These are phyloP conservation scores for Colletotrichum sp. DNA, from an alignment of 2,329 filamentous ascomycete genomes.

Conservation along the genomic window DNA sequence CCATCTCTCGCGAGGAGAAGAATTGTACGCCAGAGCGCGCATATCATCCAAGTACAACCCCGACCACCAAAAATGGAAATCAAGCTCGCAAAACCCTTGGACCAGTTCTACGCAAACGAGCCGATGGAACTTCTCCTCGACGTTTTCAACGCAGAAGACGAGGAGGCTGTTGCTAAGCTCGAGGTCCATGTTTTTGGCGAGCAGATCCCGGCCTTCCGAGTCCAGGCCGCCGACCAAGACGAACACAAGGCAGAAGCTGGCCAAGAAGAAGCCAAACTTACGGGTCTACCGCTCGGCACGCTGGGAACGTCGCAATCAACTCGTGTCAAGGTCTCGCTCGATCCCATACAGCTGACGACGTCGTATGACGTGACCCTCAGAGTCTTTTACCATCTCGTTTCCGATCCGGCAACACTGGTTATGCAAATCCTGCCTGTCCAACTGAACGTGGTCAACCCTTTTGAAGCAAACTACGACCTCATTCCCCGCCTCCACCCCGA, in stretches of 20 bases:
- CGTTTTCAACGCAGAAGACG: constrained; percentile 83
- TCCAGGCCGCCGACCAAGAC: constrained; percentile 41
- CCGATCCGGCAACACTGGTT: constrained; percentile 82
- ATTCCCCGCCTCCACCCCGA: constrained; percentile 78
- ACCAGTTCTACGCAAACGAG: constrained; percentile 89
- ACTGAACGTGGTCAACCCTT: constrained; percentile 79
- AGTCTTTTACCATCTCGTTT: constrained; percentile 78
- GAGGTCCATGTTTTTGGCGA: constrained; percentile 72
- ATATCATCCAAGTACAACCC: constrained; percentile 75
- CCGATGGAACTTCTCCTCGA: constrained; percentile 70
- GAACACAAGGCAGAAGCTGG: constrained; percentile 34
- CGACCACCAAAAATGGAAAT: constrained; percentile 93
- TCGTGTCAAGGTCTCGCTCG: constrained; percentile 53
- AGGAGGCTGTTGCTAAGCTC: constrained; percentile 74
- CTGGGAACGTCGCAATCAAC: constrained; percentile 51
- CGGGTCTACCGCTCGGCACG: constrained; percentile 48
- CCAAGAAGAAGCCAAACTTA: constrained; percentile 47
- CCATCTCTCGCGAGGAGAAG: constrained; percentile 47
- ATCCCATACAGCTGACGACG: constrained; percentile 54
- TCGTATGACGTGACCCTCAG: constrained; percentile 74
- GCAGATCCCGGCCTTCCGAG: constrained; percentile 49
- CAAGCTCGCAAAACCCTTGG: constrained; percentile 62
- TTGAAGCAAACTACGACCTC: constrained; percentile 91
- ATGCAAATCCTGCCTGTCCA: constrained; percentile 74
- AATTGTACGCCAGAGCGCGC: constrained; percentile 53